Evolutionary conservation across 2,329 filamentous ascomycete species (phyloP).

Genomic region (Arthroderma uncinatum): DNA sequence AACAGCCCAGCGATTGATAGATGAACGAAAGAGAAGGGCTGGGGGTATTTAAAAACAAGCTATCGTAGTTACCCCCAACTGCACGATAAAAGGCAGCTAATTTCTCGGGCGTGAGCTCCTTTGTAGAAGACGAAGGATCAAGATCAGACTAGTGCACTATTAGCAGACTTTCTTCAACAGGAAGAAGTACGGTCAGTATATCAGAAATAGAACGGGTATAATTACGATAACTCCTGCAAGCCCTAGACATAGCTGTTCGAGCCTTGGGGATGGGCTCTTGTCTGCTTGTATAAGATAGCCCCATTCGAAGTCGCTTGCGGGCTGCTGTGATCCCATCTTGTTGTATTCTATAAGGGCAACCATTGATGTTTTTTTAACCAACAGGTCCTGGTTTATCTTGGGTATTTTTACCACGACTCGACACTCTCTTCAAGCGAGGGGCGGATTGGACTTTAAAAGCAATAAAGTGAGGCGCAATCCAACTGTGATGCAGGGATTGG

Average conservation of each 20-base stretch:
- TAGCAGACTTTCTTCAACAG: not conserved
- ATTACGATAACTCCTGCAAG: conserved; percentile 60
- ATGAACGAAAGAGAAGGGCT: conserved; percentile 74
- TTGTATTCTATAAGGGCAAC: conserved; percentile 14
- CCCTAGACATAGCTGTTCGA: conserved; percentile 57
- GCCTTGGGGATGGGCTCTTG: conserved; percentile 55
- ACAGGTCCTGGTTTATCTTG: not conserved
- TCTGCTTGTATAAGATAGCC: conserved; percentile 53
- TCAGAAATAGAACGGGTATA: not conserved
- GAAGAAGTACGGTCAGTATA: not conserved
- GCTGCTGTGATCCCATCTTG: conserved; percentile 20
- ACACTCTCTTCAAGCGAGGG: not conserved
- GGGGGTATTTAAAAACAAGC: conserved; percentile 67
- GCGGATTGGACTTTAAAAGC: not conserved
- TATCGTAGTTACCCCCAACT: conserved; percentile 65
- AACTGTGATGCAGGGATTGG: not conserved
- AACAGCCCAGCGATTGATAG: conserved; percentile 82
- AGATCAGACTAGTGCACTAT: conserved; percentile 9
- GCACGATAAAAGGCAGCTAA: conserved; percentile 65
- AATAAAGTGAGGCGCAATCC: not conserved
- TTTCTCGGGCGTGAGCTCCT: conserved; percentile 49
- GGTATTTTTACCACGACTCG: not conserved
- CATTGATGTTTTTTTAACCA: not conserved
- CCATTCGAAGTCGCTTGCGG: conserved; percentile 39
- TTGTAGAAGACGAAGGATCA: conserved; percentile 17